phyloP scores from a whole-genome alignment of 306 rosid genomes.

The Luffa aegyptiaca region DNA sequence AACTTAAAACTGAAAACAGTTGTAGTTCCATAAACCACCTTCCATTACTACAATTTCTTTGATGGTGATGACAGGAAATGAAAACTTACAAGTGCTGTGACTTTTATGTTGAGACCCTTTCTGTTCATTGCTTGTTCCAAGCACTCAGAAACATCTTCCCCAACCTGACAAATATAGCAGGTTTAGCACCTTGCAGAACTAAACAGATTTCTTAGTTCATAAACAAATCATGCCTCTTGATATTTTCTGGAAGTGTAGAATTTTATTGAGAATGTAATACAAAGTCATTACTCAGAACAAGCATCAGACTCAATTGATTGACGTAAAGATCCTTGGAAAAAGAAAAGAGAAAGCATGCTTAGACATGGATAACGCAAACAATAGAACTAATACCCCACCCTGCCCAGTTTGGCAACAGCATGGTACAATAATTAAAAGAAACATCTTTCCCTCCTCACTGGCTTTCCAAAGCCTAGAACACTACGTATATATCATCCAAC shows the following conservation, averaged over 20 bases:
- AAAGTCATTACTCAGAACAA: neutral
- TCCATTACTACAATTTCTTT: neutral
- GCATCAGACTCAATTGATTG: neutral
- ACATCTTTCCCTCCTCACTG: neutral
- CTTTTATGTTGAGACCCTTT: constrained; percentile 66
- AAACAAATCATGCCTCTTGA: neutral
- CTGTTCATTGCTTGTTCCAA: constrained; percentile 68
- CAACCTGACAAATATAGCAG: constrained; percentile 42
- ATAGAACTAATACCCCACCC: neutral
- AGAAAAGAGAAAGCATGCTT: neutral
- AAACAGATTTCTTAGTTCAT: neutral
- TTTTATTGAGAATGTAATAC: neutral
- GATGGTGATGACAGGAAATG: neutral
- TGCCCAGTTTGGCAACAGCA: neutral
- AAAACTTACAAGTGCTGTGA: constrained; percentile 65
- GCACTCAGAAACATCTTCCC: constrained; percentile 62
- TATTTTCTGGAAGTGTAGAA: neutral
- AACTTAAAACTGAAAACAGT: too few relatives aligned
- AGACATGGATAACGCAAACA: neutral
- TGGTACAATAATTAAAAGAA: neutral
- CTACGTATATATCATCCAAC: constrained; percentile 7
- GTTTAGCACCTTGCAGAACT: neutral
- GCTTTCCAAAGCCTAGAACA: constrained; percentile 6
- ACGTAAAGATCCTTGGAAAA: neutral
- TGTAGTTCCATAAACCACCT: neutral